A percentile compares a stretch with the other conserved stretches of the same genome.
phyloP scores from a whole-genome alignment of 805 yeast genomes.

The Kodamaea nitidulidarum region DNA sequence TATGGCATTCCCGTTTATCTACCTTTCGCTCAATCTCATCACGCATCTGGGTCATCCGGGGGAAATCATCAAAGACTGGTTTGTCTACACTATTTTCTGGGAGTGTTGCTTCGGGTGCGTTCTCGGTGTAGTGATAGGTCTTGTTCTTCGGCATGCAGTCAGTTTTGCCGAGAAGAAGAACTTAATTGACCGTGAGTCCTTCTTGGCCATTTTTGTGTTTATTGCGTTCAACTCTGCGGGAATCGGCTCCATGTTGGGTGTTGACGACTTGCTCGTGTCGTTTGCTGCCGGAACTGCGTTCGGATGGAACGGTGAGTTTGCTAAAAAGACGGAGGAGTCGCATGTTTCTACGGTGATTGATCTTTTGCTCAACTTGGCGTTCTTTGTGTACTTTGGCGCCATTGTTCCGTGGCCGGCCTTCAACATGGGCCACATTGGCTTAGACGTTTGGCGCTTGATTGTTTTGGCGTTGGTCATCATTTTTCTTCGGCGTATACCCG shows the following conservation, averaged over 20 bases:
- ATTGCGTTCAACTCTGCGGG: constrained; percentile 85
- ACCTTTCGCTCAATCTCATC: constrained; percentile 64
- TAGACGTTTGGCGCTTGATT: constrained; percentile 75
- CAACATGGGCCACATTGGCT: constrained; percentile 58
- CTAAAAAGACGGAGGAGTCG: constrained; percentile 75
- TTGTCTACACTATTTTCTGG: constrained; percentile 68
- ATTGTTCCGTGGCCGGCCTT: constrained; percentile 84
- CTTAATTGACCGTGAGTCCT: constrained; percentile 83
- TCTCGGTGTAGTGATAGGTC: constrained; percentile 72
- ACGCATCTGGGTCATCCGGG: constrained; percentile 61
- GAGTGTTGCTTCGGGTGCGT: constrained; percentile 79
- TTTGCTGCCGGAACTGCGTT: constrained; percentile 93
- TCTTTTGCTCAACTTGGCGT: constrained; percentile 73
- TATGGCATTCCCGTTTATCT: constrained; percentile 89
- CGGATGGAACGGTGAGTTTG: constrained; percentile 91
- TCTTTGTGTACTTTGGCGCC: constrained; percentile 86
- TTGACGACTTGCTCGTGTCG: constrained; percentile 82
- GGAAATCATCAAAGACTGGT: constrained; percentile 76
- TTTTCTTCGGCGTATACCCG: constrained; percentile 78
- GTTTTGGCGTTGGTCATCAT: constrained; percentile 70
- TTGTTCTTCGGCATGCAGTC: constrained; percentile 62
- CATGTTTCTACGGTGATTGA: constrained; percentile 91
- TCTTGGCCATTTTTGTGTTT: constrained; percentile 77
- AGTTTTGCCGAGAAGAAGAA: constrained; percentile 65
- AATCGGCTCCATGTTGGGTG: constrained; percentile 80